phyloP scores from a whole-genome alignment of 495 filamentous ascomycete genomes.

The Cryomyces antarcticus region DNA sequence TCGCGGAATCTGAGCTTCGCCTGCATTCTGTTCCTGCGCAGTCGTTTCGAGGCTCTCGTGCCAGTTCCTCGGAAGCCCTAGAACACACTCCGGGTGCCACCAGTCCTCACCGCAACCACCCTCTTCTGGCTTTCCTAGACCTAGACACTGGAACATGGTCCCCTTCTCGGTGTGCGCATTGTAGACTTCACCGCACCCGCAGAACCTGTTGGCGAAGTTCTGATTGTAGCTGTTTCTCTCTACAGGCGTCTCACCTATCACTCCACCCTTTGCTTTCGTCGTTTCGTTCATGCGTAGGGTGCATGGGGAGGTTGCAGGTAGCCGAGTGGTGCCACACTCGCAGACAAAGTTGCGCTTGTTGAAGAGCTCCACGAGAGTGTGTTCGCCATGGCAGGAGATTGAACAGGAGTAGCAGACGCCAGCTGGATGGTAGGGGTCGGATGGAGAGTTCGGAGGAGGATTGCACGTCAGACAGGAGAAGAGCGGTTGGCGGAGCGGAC shows the following conservation, averaged over 20 bases:
- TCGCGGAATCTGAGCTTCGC: not conserved
- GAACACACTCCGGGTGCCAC: slow-evolving; percentile 92
- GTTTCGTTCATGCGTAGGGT: slow-evolving; percentile 51
- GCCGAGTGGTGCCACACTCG: slow-evolving; percentile 80
- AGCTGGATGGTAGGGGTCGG: slow-evolving; percentile 48
- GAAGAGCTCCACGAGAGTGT: slow-evolving; percentile 90
- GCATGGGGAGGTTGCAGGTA: slow-evolving; percentile 51
- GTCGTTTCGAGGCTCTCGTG: slow-evolving; percentile 14
- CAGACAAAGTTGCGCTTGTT: slow-evolving; percentile 86
- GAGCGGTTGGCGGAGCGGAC: slow-evolving; percentile 64
- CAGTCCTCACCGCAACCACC: slow-evolving; percentile 96
- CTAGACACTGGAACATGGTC: slow-evolving; percentile 98
- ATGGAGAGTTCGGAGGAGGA: slow-evolving; percentile 41
- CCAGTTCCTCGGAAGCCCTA: slow-evolving; percentile 48
- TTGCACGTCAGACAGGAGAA: slow-evolving; percentile 90
- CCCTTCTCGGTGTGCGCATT: slow-evolving; percentile 72
- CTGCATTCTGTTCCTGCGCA: slow-evolving; percentile 5
- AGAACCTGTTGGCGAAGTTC: slow-evolving; percentile 86
- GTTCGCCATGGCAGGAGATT: slow-evolving; percentile 89
- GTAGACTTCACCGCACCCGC: slow-evolving; percentile 73
- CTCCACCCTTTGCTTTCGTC: slow-evolving; percentile 53
- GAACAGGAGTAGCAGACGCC: slow-evolving; percentile 93
- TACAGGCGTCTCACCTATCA: slow-evolving; percentile 52
- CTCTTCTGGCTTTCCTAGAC: slow-evolving; percentile 55
- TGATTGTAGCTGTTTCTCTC: slow-evolving; percentile 76